Percentiles rank a stretch among this genome's conserved stretches.
Conservation (phyloP, 192 early-diverging fungal genomes). For the Linnemannia elongata region DNA sequence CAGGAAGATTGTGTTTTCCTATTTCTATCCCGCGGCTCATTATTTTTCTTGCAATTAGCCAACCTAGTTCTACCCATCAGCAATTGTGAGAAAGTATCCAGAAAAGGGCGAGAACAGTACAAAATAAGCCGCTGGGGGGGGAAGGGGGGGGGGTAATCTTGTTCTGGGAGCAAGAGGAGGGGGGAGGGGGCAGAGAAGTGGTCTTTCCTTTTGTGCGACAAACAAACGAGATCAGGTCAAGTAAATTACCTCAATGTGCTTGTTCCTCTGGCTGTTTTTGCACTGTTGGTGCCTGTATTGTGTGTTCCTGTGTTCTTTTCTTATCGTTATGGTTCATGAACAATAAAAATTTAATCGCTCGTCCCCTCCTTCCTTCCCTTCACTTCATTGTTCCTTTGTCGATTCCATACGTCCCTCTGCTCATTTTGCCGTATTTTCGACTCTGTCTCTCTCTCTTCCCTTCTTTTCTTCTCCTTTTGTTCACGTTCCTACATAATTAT, state of each 20-base stretch:
- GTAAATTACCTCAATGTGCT: not conserved
- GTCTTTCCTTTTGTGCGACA: slow-evolving; percentile 1
- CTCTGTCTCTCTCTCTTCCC: not conserved
- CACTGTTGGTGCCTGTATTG: not conserved
- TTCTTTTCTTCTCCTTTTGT: not conserved
- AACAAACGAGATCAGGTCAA: slow-evolving; percentile 7
- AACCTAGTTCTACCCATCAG: not conserved
- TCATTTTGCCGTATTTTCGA: not conserved
- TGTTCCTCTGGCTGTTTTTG: too few relatives aligned
- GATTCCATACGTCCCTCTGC: not conserved
- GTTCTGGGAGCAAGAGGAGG: not conserved
- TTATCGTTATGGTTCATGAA: slow-evolving; percentile 3
- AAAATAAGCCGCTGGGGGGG: too few relatives aligned
- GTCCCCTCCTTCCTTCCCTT: not conserved
- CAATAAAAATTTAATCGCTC: not conserved
- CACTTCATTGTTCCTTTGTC: not conserved
- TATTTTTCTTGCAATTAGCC: not conserved
- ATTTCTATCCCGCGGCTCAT: slow-evolving; percentile 12
- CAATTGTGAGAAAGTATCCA: too few relatives aligned
- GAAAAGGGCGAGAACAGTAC: too few relatives aligned
- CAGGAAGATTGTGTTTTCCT: not conserved
- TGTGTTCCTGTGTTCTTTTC: not conserved
- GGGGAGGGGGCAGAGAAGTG: not conserved
- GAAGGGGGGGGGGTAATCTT: too few relatives aligned
- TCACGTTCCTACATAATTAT: not conserved